Evolutionary conservation across 306 rosid genomes (phyloP).

Genomic region (Carpinus viminea): DNA sequence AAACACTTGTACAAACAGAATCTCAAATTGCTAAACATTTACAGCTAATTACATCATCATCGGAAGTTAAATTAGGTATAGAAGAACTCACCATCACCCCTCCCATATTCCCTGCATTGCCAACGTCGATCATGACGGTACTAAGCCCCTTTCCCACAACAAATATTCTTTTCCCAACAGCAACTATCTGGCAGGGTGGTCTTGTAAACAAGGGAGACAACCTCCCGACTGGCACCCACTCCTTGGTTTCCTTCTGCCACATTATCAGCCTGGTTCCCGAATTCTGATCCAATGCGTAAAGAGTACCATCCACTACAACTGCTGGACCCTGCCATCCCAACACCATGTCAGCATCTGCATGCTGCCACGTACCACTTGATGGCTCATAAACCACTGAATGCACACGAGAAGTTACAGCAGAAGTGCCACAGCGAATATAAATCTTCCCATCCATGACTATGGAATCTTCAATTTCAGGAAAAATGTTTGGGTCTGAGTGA

Average conservation of each 20-base stretch:
- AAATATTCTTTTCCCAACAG: slow-evolving; percentile 64
- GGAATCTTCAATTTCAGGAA: slow-evolving; percentile 67
- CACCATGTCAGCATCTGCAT: slow-evolving; percentile 73
- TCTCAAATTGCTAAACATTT: slow-evolving; percentile 64
- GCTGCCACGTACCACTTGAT: slow-evolving; percentile 72
- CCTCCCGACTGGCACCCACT: slow-evolving; percentile 76
- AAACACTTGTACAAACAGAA: background rate
- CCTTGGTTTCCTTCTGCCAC: slow-evolving; percentile 62
- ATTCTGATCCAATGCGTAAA: slow-evolving; percentile 72
- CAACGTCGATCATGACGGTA: slow-evolving; percentile 74
- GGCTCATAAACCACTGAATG: slow-evolving; percentile 75
- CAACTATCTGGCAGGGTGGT: slow-evolving; percentile 79
- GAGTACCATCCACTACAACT: slow-evolving; percentile 59
- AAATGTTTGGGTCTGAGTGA: slow-evolving; percentile 52
- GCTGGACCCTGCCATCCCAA: slow-evolving; percentile 93
- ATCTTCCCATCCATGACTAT: slow-evolving; percentile 80
- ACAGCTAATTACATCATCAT: slow-evolving; percentile 66
- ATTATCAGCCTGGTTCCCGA: slow-evolving; percentile 71
- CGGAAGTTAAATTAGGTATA: slow-evolving; percentile 51
- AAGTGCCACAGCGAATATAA: slow-evolving; percentile 56
- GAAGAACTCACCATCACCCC: slow-evolving; percentile 70
- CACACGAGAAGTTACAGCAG: slow-evolving; percentile 49
- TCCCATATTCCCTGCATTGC: slow-evolving; percentile 49
- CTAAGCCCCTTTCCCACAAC: slow-evolving; percentile 80
- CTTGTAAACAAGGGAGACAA: slow-evolving; percentile 73